phyloP scores from a whole-genome alignment of 108 stramenopile genomes.

The Stephanodiscus minutulus region DNA sequence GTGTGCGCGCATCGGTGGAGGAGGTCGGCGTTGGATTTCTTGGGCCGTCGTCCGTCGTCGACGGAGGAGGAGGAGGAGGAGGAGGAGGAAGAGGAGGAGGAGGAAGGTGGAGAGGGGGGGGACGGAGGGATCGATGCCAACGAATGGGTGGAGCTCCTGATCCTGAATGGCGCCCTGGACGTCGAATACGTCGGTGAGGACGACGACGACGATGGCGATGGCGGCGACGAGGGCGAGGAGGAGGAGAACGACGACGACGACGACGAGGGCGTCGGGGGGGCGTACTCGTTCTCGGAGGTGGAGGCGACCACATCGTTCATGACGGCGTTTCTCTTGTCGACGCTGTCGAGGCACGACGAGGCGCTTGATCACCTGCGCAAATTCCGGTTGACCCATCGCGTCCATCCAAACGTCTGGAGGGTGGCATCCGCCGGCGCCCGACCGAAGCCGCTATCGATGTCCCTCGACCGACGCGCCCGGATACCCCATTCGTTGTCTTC shows the following conservation, averaged over 20 bases:
- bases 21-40: conserved; percentile 2
- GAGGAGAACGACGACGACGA: neutral
- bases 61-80: conserved; percentile 37
- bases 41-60: neutral
- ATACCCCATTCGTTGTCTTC: neutral
- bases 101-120: conserved; percentile 26
- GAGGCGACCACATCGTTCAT: conserved; percentile 84
- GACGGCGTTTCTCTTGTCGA: conserved; percentile 71
- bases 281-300: conserved; percentile 67
- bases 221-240: too few relatives aligned
- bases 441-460: neutral
- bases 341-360: conserved; percentile 59
- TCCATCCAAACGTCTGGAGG: conserved; percentile 85
- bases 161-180: conserved; percentile 72
- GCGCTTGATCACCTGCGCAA: conserved; percentile 56
- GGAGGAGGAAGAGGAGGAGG: conserved; percentile 27
- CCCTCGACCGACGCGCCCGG: neutral
- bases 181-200: conserved; percentile 56
- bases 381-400: conserved; percentile 78
- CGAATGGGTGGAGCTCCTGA: conserved; percentile 81
- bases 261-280: conserved; percentile 7
- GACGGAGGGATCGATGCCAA: conserved; percentile 45
- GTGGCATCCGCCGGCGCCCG: conserved; percentile 9
- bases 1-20: neutral
- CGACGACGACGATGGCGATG: conserved; percentile 24